Conservation (phyloP, 2,329 filamentous ascomycete genomes). For the Neurospora sp. region DNA sequence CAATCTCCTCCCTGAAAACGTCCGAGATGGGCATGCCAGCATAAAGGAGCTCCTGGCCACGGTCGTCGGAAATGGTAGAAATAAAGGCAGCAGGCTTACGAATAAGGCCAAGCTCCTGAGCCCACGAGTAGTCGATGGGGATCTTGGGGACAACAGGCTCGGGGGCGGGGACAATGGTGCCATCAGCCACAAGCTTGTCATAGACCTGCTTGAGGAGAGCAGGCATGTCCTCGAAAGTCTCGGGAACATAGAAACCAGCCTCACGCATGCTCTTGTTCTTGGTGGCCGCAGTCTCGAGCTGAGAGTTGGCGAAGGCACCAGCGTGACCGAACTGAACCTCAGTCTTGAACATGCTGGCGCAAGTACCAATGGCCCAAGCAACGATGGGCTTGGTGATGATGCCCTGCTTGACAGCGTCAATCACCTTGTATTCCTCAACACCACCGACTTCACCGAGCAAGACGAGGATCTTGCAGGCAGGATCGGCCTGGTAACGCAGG, state of each 20-base stretch:
- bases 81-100: slow-evolving; percentile 99
- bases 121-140: slow-evolving; percentile 99
- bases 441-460: slow-evolving; percentile 97
- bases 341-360: slow-evolving; percentile 99
- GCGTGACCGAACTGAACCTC: slow-evolving; percentile 99
- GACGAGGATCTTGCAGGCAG: slow-evolving; percentile 94
- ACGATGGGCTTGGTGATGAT: slow-evolving; percentile 97
- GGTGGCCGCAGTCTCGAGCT: slow-evolving; percentile 89
- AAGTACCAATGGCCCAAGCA: slow-evolving; percentile 98
- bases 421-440: slow-evolving; percentile 99
- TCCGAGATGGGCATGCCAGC: slow-evolving; percentile 99
- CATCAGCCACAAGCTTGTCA: slow-evolving; percentile 74
- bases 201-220: slow-evolving; percentile 69
- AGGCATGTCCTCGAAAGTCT: slow-evolving; percentile 96
- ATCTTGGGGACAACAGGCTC: slow-evolving; percentile 98
- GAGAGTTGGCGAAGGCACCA: slow-evolving; percentile 97
- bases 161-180: slow-evolving; percentile 72
- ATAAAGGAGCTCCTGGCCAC: slow-evolving; percentile 97
- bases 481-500: slow-evolving; percentile 91
- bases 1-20: slow-evolving; percentile 97
- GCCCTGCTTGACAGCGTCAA: slow-evolving; percentile 92
- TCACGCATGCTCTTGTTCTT: slow-evolving; percentile 98
- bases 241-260: slow-evolving; percentile 86
- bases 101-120: slow-evolving; percentile 97
- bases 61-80: slow-evolving; percentile 98